Evolutionary conservation across 805 yeast genomes (phyloP).

Genomic region (Candida railenensis): DNA sequence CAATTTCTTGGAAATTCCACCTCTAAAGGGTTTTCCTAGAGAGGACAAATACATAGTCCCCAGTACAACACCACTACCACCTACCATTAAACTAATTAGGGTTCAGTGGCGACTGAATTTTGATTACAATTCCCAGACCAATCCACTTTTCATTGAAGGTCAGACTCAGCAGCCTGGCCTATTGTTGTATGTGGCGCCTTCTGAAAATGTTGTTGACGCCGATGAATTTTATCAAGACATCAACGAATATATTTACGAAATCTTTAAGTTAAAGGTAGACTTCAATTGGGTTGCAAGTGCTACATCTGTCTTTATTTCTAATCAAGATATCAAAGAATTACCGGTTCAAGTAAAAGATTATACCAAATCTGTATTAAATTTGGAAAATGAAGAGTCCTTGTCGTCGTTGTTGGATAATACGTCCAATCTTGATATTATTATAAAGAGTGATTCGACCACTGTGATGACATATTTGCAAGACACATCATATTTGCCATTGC

Average conservation of each 20-base stretch:
- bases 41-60: slow-evolving; percentile 4
- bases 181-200: background rate
- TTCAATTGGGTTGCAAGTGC: background rate
- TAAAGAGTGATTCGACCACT: background rate
- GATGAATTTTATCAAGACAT: background rate
- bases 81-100: background rate
- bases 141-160: background rate
- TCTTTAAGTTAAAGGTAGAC: background rate
- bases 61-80: background rate
- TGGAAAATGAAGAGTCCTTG: background rate
- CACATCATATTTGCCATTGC: background rate
- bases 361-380: background rate
- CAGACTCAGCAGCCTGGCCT: background rate
- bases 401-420: background rate
- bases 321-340: background rate
- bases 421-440: background rate
- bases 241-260: background rate
- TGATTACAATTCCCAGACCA: background rate
- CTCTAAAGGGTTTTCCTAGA: background rate
- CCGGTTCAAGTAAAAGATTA: background rate
- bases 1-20: slow-evolving; percentile 11
- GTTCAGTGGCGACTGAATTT: slow-evolving; percentile 1
- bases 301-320: background rate
- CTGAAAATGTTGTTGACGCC: background rate
- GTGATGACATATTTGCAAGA: slow-evolving; percentile 2